phyloP scores from a whole-genome alignment of 352 stramenopile species.

The Phytophthora foliorum region DNA sequence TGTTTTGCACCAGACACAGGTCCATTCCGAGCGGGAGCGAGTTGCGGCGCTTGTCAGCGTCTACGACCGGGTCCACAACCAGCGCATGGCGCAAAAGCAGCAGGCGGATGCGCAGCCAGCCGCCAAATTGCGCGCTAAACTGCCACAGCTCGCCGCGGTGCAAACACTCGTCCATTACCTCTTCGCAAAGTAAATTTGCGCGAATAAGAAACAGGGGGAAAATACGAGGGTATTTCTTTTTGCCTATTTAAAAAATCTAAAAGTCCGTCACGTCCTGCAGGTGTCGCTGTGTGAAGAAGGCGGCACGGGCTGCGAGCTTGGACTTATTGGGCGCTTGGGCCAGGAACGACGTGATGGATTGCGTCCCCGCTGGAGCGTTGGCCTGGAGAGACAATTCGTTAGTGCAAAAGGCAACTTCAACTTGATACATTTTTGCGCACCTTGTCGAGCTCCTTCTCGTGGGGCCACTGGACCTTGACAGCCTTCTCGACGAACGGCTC shows the following conservation, averaged over 20 bases:
- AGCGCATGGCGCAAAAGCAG: slow-evolving; percentile 58
- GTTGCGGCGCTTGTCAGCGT: slow-evolving; percentile 55
- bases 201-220: not conserved
- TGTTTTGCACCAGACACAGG: slow-evolving; percentile 47
- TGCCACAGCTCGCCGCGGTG: slow-evolving; percentile 53
- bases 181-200: not conserved
- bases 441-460: slow-evolving; percentile 78
- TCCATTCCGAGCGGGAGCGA: slow-evolving; percentile 65
- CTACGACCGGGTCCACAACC: slow-evolving; percentile 62
- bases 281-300: slow-evolving; percentile 65
- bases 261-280: slow-evolving; percentile 80
- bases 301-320: slow-evolving; percentile 32
- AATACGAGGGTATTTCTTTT: not conserved
- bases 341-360: slow-evolving; percentile 87
- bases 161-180: slow-evolving; percentile 47
- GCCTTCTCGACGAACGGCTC: slow-evolving; percentile 65
- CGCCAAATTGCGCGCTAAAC: slow-evolving; percentile 63
- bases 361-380: slow-evolving; percentile 65
- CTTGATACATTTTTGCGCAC: slow-evolving; percentile 23
- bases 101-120: slow-evolving; percentile 57
- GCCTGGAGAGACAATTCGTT: slow-evolving; percentile 45
- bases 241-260: slow-evolving; percentile 38
- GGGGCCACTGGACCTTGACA: slow-evolving; percentile 71
- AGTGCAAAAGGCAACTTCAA: slow-evolving; percentile 10
- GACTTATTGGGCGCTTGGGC: slow-evolving; percentile 42